Conservation (phyloP, 176 grass and related monocot genomes). For the Aegilops umbellulata region DNA sequence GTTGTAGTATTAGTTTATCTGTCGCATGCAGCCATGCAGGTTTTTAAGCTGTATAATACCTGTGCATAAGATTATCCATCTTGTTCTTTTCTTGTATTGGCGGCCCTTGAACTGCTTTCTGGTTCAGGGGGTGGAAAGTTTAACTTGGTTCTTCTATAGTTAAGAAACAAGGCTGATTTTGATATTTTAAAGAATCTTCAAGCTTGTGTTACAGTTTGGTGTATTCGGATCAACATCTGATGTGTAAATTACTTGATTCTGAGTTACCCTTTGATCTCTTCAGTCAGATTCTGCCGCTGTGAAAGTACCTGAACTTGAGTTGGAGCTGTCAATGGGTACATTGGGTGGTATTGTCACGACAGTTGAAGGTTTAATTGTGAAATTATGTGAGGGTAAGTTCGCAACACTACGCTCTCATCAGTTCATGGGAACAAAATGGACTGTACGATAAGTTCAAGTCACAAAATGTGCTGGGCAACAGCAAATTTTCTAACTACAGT, state of each 20-base stretch:
- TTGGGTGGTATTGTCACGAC: constrained; percentile 94
- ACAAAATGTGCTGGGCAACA: neutral
- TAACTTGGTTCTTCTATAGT: neutral
- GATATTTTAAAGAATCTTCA: neutral
- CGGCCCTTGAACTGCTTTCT: neutral
- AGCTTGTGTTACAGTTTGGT: neutral
- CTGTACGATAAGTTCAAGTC: neutral
- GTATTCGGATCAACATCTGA: neutral
- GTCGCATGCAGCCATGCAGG: too few species aligned
- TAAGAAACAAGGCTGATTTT: neutral
- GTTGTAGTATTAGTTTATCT: too few species aligned
- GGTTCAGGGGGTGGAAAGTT: neutral
- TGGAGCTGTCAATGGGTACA: constrained; percentile 82
- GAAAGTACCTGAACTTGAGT: constrained; percentile 85
- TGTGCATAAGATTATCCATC: neutral
- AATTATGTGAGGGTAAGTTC: constrained; percentile 83
- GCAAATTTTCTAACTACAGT: neutral
- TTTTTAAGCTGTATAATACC: too few species aligned
- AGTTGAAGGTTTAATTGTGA: constrained; percentile 89
- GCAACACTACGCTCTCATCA: neutral
- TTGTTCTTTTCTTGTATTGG: neutral
- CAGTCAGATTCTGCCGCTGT: constrained; percentile 84
- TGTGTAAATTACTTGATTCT: neutral
- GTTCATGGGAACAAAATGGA: neutral
- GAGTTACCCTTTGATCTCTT: neutral